Conservation (phyloP, 78 protist species). For the Monosiga brevicollis region DNA sequence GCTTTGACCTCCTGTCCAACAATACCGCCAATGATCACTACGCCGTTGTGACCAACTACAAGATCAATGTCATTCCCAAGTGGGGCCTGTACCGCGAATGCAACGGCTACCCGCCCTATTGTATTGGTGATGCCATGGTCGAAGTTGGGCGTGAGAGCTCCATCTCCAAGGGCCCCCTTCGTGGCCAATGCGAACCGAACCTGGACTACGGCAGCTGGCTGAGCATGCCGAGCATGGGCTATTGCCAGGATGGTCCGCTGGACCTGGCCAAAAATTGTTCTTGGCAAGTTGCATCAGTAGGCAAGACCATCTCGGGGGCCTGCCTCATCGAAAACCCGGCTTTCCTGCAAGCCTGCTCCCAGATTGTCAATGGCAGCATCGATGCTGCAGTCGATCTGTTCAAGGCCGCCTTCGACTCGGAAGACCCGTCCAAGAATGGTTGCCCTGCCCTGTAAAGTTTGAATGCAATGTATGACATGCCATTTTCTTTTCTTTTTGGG, state of each 20-base stretch:
- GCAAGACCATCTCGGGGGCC: too few relatives aligned
- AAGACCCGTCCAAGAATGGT: too few relatives aligned
- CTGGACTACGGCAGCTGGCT: neutral
- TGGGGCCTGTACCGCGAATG: neutral
- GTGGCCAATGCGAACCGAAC: neutral
- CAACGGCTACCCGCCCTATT: neutral
- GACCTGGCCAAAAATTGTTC: neutral
- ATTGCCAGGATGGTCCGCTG: neutral
- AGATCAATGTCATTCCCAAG: neutral
- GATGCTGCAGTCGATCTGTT: too few relatives aligned
- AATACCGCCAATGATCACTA: neutral
- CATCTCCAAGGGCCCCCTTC: neutral
- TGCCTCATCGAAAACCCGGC: too few relatives aligned
- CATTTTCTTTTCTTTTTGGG: too few relatives aligned
- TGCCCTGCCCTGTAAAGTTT: too few relatives aligned
- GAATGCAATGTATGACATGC: too few relatives aligned
- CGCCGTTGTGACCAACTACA: neutral
- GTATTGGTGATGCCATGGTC: neutral
- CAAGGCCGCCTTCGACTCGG: too few relatives aligned
- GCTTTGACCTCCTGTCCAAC: neutral
- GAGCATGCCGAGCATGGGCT: neutral
- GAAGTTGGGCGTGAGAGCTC: neutral
- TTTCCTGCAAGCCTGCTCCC: too few relatives aligned
- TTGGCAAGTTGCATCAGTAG: too few relatives aligned
- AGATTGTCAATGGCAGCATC: too few relatives aligned